Evolutionary conservation across 352 stramenopile species (phyloP).

Genomic region (Globisporangium mamillatum): DNA sequence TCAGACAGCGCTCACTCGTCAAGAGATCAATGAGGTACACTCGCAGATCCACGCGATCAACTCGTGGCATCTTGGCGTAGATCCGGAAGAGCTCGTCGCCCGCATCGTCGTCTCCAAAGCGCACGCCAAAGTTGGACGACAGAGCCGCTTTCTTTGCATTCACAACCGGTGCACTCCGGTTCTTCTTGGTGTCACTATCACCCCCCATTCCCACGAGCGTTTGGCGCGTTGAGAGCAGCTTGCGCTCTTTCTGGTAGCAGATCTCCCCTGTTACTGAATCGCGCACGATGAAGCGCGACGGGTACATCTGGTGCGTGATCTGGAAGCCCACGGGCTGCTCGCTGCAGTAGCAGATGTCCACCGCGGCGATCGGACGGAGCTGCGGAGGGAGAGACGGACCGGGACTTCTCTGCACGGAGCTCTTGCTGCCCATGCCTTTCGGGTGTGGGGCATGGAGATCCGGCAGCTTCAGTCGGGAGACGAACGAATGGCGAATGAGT

Average conservation of each 20-base stretch:
- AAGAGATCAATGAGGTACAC: neutral
- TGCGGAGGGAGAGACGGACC: neutral
- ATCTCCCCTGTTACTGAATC: neutral
- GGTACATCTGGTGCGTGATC: constrained; percentile 3
- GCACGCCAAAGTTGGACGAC: constrained; percentile 4
- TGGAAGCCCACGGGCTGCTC: neutral
- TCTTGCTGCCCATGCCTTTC: constrained; percentile 9
- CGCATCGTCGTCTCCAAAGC: neutral
- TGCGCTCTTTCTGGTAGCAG: constrained; percentile 6
- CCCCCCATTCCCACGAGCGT: neutral
- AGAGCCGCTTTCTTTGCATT: constrained; percentile 3
- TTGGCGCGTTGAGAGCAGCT: constrained; percentile 5
- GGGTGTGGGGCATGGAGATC: neutral
- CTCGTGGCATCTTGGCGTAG: neutral
- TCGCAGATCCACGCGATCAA: neutral
- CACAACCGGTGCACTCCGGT: neutral
- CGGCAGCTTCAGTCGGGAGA: too few relatives aligned
- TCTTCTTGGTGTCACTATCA: neutral
- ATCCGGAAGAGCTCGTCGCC: constrained; percentile 9
- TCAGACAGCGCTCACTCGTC: neutral
- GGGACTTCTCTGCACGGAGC: neutral
- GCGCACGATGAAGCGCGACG: constrained; percentile 13
- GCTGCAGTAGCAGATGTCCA: neutral
- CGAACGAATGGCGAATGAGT: neutral
- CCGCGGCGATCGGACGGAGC: neutral